Base-by-base conservation (phyloP, 2,329 filamentous ascomycete genomes). In the Aspergillus pseudoterreus region DNA sequence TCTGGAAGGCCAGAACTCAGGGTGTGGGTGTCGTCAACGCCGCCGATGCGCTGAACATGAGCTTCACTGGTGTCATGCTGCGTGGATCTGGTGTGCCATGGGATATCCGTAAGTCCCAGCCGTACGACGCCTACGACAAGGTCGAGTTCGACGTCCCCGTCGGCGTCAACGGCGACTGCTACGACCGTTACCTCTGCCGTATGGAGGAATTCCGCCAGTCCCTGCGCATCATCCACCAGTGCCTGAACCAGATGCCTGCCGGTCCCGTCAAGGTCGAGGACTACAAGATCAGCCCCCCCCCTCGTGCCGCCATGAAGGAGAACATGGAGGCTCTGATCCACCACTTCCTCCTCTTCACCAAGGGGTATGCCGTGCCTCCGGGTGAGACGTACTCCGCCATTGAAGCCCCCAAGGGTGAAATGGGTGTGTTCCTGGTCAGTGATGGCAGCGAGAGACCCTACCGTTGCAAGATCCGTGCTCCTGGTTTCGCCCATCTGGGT, bases 251-350 rank as follows among this genome's bases (percentile, higher is more conserved):
- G 80, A 99, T 99, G 90, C 92, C 95, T 45, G 82, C 89, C 45
- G 94, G 94, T 24, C 94, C 94, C 47, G 83, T 97, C 69, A 88
- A 92, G 62, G 90, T 96, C 39, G 94, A 99, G 76, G 94, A 99
- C 76, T 99, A 97, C 85, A 99, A 99, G 84, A 84, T 99, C 67
- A 88, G 90, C 2, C 94, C 94, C 19, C 94, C 94, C 56, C 95
- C 94, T n/a, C 86, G 94, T 68, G 82, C 90, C 42, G 94, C 94
- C 67, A 99, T 99, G 94, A 99, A 99, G 83, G 94, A 99, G 84
- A 99, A 99, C 80, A 99, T 99, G 95, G 94, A 99, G 78, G 92
- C 94, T 36, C 83, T 99, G 41, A 99, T 99, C 71, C 94, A 99
- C 78, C 94, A 99, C 80, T 99, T 99, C 82, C 78, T 99, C 60